A percentile compares a stretch with the other conserved stretches of the same genome.
phyloP scores from a whole-genome alignment of 2,329 filamentous ascomycete genomes.

The Pezicula radicicola region DNA sequence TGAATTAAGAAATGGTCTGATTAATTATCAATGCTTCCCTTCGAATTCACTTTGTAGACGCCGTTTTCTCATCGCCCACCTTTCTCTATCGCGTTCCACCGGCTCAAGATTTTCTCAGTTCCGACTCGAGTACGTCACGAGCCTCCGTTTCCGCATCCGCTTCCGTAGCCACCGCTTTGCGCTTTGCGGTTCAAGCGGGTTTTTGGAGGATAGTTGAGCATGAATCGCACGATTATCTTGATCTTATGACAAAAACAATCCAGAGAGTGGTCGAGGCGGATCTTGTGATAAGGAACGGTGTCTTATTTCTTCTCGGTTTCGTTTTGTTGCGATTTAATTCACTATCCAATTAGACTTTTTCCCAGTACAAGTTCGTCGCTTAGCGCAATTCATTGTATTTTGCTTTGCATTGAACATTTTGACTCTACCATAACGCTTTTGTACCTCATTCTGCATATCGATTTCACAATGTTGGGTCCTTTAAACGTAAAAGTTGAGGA shows the following conservation, averaged over 20 bases:
- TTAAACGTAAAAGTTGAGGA: constrained; percentile 20
- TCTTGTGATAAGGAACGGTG: no score
- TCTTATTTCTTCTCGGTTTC: no score
- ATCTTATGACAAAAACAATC: background rate
- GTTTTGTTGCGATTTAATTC: no score
- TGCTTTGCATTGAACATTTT: no score
- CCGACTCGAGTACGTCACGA: background rate
- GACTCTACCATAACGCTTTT: background rate
- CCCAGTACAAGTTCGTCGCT: no score
- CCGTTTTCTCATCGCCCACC: constrained; percentile 13
- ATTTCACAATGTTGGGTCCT: constrained; percentile 20
- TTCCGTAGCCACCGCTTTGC: constrained; percentile 6
- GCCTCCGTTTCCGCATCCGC: constrained; percentile 10
- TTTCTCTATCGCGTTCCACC: constrained; percentile 7
- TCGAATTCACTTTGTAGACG: constrained; percentile 5
- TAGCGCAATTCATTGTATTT: no score
- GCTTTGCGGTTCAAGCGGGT: background rate
- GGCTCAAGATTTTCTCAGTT: constrained; percentile 4
- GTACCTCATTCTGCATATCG: background rate
- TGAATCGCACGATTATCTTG: background rate
- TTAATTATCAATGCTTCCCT: constrained; percentile 3
- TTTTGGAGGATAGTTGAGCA: background rate
- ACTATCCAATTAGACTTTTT: no score
- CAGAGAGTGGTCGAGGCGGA: no score
- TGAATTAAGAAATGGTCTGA: background rate